Percentiles rank a stretch among this genome's conserved stretches.
phyloP scores from a whole-genome alignment of 768 basidiomycete genomes.

The Tylopilus rubrobrunneus region DNA sequence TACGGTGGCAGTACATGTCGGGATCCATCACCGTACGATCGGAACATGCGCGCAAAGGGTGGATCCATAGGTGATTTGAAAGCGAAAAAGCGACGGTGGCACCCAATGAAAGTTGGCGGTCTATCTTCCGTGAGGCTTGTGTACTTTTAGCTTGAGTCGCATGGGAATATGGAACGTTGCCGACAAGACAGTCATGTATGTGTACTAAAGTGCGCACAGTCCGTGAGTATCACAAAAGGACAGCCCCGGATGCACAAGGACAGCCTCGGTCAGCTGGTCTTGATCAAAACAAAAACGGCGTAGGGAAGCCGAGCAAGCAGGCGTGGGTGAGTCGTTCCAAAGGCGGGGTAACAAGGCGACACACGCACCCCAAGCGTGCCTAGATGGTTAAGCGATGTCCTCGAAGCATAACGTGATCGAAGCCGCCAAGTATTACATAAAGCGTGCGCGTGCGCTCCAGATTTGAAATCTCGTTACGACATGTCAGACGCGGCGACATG shows the following conservation, averaged over 20 bases:
- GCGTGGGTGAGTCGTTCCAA: not conserved
- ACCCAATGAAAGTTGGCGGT: not conserved
- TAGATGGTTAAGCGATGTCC: not conserved
- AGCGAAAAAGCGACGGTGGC: not conserved
- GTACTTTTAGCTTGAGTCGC: not conserved
- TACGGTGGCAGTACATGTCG: conserved; percentile 2
- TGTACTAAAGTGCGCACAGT: too few relatives aligned
- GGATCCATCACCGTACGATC: not conserved
- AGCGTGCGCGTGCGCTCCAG: too few relatives aligned
- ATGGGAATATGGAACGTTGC: not conserved
- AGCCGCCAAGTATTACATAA: too few relatives aligned
- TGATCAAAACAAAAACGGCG: too few relatives aligned
- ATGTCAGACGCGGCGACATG: too few relatives aligned
- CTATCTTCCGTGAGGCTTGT: not conserved
- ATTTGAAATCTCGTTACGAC: too few relatives aligned
- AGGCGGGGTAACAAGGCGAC: not conserved
- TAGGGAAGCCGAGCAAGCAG: too few relatives aligned
- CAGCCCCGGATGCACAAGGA: too few relatives aligned
- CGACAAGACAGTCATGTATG: too few relatives aligned
- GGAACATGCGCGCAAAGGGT: not conserved
- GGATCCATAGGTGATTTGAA: not conserved
- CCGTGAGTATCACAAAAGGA: too few relatives aligned
- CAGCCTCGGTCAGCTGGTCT: too few relatives aligned
- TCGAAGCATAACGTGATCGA: too few relatives aligned
- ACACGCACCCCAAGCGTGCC: not conserved